Evolutionary conservation across 192 early-diverging fungal genomes (phyloP).

Genomic region (Diversispora epigaea): DNA sequence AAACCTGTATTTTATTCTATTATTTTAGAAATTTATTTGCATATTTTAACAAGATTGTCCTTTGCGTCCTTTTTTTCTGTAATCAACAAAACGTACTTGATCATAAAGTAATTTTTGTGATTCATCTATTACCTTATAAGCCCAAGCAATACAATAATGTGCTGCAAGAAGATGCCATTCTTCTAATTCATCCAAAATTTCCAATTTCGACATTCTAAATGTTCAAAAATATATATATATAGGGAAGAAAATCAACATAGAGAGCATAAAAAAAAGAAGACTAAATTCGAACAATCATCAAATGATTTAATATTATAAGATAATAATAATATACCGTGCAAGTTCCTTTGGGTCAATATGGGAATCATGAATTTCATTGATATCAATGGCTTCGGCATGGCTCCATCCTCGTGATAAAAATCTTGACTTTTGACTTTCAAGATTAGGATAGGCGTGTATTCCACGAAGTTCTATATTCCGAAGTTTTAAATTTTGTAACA

Average conservation of each 20-base stretch:
- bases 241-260: not conserved
- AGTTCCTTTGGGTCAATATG: slow-evolving; percentile 44
- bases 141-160: slow-evolving; percentile 88
- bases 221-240: not conserved
- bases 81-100: slow-evolving; percentile 10
- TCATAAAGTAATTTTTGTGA: not conserved
- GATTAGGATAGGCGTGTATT: slow-evolving; percentile 66
- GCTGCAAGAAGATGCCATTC: slow-evolving; percentile 79
- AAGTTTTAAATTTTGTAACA: slow-evolving; percentile 83
- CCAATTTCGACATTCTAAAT: slow-evolving; percentile 65
- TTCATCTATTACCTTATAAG: slow-evolving; percentile 42
- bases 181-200: slow-evolving; percentile 90
- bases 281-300: slow-evolving; percentile 13
- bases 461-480: slow-evolving; percentile 79
- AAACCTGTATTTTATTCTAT: too few species aligned
- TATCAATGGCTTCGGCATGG: slow-evolving; percentile 55
- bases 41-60: too few species aligned
- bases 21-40: too few species aligned
- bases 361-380: slow-evolving; percentile 60
- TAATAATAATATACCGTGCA: slow-evolving; percentile 31
- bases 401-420: slow-evolving; percentile 66
- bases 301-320: not conserved
- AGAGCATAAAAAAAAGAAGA: not conserved
- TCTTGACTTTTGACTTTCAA: slow-evolving; percentile 70
- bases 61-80: not conserved